Base-by-base conservation (phyloP, 352 stramenopile genomes). In the Globisporangium alternatum region DNA sequence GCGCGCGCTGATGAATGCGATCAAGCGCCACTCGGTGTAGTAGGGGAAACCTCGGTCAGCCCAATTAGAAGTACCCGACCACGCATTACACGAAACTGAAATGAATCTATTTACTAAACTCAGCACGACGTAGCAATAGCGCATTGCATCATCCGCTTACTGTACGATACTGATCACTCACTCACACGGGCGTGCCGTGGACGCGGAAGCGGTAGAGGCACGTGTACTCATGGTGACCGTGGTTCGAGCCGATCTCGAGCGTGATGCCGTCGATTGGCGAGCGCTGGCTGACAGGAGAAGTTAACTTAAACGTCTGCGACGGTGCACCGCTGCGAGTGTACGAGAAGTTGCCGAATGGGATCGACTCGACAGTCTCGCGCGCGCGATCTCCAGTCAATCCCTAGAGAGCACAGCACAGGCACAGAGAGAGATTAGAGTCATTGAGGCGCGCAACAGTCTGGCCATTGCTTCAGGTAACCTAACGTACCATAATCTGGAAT, bases 121-220 rank as follows among this genome's bases (percentile, higher is more conserved):
- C 41, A 47, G 41, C 41, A n/a, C 22, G 13, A 41, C 35, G 13
- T 2, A 10, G 7, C 41, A 7, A n/a, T n/a, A n/a, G n/a, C n/a
- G n/a, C n/a, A n/a, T n/a, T n/a, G n/a, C n/a, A n/a, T n/a, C n/a
- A n/a, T n/a, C n/a, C n/a, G n/a, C n/a, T n/a, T n/a, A n/a, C n/a
- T n/a, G n/a, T n/a, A n/a, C n/a, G n/a, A n/a, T n/a, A n/a, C n/a
- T n/a, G n/a, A n/a, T n/a, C n/a, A n/a, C n/a, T n/a, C n/a, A n/a
- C 8, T 64, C 45, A 70, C 41, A 70, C 64, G 7, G 65, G 67
- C 2, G 56, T 66, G 2, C 89, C 89, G 58, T 96, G 84, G 28
- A 97, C 86, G 33, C 85, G 72, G 55, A 96, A 89, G n/a, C 90
- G 89, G 76, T 97, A 97, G 8, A 97, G 71, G 60, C 90, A 97